Base-by-base conservation (phyloP, 768 basidiomycete genomes). In the Auriscalpium orientale region DNA sequence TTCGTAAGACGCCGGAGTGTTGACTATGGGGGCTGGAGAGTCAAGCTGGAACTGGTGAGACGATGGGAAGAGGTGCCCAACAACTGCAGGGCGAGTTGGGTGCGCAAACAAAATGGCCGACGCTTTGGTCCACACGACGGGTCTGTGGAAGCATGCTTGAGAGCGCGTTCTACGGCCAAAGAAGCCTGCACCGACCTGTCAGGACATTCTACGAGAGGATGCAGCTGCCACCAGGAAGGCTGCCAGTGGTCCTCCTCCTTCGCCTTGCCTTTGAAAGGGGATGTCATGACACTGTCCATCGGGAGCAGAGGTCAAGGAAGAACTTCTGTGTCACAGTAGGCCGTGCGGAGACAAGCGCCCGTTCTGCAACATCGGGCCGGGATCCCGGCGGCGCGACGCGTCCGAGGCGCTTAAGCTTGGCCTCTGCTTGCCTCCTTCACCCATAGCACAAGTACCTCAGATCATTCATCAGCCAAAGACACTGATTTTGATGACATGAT, bases 151-250 rank as follows among this genome's bases (percentile, higher is more conserved):
- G 13, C 21, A 49, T 21, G 51, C 4, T 37, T 51, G 8, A 28
- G 22, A 22, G 36, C 0, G 21, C 28, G 28, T 28, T 28, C 28
- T 28, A 28, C 28, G 7, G 28, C 28, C 4, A 28, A n/a, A 16
- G 46, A 37, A 21, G 15, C 16, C 16, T n/a, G 33, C 13, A 66
- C 71, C 49, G 59, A 84, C 88, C 80, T 76, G 58, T 73, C 72
- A 3, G 79, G 71, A 37, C 77, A 73, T 64, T 87, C 87, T 6
- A 77, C 69, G 43, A 88, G 71, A 28, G 85, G 80, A 57, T 79
- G 73, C 44, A 85, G 76, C 58, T 90, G 84, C 86, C 86, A 90
- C 88, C 88, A 89, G 33, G 80, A 80, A 33, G 81, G 65, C 21
- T 79, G 77, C 83, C 84, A 87, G 49, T 74, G 73, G 22, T 69